Conservation (phyloP, 805 yeast species). For the Spathaspora sp. region DNA sequence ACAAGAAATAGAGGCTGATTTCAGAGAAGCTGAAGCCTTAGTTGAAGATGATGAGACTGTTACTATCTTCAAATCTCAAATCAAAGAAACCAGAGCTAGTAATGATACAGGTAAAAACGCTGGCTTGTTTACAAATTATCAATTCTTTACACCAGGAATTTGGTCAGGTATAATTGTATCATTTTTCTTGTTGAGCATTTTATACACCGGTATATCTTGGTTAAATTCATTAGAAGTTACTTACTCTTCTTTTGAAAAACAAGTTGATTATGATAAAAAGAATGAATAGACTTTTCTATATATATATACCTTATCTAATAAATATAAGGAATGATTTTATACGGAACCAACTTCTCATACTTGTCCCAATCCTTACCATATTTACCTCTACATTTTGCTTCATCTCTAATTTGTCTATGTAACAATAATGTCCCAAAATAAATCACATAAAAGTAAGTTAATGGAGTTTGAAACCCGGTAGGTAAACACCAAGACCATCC, state of each 20-base stretch:
- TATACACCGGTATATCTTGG: conserved; percentile 69
- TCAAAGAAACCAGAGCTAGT: conserved; percentile 7
- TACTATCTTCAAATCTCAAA: conserved; percentile 12
- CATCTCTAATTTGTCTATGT: conserved; percentile 91
- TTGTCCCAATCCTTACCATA: conserved; percentile 85
- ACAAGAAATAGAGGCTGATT: conserved; percentile 27
- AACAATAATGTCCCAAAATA: conserved; percentile 80
- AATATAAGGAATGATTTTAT: conserved; percentile 83
- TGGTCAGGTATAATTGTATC: conserved; percentile 73
- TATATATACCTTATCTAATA: conserved; percentile 38
- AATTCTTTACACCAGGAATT: conserved; percentile 76
- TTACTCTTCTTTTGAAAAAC: conserved; percentile 79
- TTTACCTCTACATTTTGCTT: conserved; percentile 80
- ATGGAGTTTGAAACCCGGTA: conserved; percentile 74
- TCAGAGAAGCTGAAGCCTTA: conserved; percentile 29
- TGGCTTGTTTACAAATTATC: conserved; percentile 60
- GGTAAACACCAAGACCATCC: conserved; percentile 92
- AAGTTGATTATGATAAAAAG: conserved; percentile 50
- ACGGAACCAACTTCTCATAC: conserved; percentile 79
- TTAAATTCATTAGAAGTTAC: conserved; percentile 67
- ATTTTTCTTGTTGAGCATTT: conserved; percentile 51
- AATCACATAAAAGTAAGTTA: conserved; percentile 82
- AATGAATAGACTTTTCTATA: conserved; percentile 20
- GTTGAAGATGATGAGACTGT: conserved; percentile 22
- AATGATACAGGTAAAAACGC: background rate